Evolutionary conservation across 768 basidiomycete species (phyloP), one percentile per base, ranked within the genome.

Genomic region (Boletus edulis): DNA sequence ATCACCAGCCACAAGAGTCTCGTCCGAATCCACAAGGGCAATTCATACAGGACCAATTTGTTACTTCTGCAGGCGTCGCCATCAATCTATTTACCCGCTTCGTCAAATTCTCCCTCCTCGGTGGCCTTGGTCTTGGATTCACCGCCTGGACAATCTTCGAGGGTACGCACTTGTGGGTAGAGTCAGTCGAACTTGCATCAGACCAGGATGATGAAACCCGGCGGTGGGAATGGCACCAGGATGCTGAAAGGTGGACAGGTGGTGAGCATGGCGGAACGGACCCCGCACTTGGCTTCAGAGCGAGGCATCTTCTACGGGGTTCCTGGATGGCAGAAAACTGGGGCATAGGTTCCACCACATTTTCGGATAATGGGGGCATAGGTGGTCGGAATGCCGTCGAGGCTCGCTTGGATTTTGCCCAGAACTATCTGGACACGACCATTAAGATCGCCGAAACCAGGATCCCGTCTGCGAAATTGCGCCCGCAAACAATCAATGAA

Each of bases 301-400:
- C 78, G 20, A 74, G 86, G 27, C 83, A 86, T 65, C 77, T 80
- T 40, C 70, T 87, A 1, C 83, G 89, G 34, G 78, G 80, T 31
- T 86, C 89, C 13, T 91, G 88, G 87, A 83, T 86, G 72, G 81
- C 82, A 1, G 77, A 81, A 54, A 74, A 86, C 57, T 87, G 87
- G 85, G 83, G 82, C 17, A 73, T 75, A 11, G 80, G 79, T 8
- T 69, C 77, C 24, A 72, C 73, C 50, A 64, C 74, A n/a, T 65
- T 70, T 49, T 64, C 65, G 9, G 70, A 68, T 37, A 70, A 64
- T 18, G 72, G 68, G 10, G 70, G 72, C 27, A 66, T 69, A 40
- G 73, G 72, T 32, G 70, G 70, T 20, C 67, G 79, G 56, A 74
- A 75, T 41, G 69, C 78, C 56, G 70, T 85, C 34, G 81, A 87